Percentiles rank a stretch among this genome's conserved stretches.
Evolutionary conservation across 371 early-diverging fungal genomes (phyloP).

Genomic region (Lichtheimia hyalospora): DNA sequence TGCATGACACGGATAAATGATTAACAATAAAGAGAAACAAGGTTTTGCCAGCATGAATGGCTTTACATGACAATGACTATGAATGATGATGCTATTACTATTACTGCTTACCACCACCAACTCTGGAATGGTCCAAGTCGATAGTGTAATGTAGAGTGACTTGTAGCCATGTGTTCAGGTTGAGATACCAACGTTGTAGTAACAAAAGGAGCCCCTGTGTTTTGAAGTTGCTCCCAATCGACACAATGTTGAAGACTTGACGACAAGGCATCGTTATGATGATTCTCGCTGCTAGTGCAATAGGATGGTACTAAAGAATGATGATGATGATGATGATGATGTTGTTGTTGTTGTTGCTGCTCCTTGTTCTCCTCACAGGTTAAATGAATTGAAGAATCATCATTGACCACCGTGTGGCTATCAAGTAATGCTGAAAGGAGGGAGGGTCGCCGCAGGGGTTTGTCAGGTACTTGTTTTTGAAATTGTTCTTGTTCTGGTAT

Average conservation of each 20-base stretch:
- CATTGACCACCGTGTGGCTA: no score
- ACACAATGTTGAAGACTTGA: conserved; percentile 17
- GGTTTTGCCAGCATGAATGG: no score
- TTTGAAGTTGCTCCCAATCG: conserved; percentile 27
- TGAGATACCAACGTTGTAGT: neutral
- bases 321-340: conserved; percentile 24
- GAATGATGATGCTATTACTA: neutral
- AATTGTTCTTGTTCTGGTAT: no score
- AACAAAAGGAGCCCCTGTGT: neutral
- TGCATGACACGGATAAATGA: no score
- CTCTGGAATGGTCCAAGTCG: neutral
- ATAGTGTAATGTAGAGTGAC: neutral
- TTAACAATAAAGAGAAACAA: no score
- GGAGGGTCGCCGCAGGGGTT: no score
- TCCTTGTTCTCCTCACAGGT: neutral
- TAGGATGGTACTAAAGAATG: conserved; percentile 54
- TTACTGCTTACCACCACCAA: neutral
- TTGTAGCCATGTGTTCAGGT: no score
- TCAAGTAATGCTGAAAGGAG: no score
- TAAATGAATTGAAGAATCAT: no score
- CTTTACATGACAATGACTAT: neutral
- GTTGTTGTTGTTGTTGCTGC: neutral
- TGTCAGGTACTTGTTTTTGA: no score
- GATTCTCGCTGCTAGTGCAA: conserved; percentile 48
- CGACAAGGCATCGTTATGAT: conserved; percentile 9